phyloP scores from a whole-genome alignment of 371 early-diverging fungal genomes.

The Blakeslea trispora region DNA sequence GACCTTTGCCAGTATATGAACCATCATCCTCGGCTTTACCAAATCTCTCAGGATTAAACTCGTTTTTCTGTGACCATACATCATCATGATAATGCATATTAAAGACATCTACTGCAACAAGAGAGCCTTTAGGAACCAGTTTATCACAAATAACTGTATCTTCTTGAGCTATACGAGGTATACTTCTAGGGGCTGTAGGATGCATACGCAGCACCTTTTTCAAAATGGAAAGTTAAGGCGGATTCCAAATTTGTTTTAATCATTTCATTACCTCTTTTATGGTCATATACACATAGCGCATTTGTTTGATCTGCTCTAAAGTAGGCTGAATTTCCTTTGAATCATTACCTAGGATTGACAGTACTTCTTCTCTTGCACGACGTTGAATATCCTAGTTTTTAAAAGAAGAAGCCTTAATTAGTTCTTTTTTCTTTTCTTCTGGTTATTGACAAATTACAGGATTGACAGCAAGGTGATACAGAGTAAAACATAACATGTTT shows the following conservation, averaged over 20 bases:
- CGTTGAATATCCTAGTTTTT: constrained; percentile 8
- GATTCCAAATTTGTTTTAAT: too few species aligned
- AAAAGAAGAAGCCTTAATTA: too few species aligned
- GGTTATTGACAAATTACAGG: not conserved
- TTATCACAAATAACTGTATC: constrained; percentile 40
- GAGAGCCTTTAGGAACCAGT: constrained; percentile 45
- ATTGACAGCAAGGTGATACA: constrained; percentile 10
- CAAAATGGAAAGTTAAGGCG: not conserved
- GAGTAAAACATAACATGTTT: constrained; percentile 1
- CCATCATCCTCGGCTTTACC: constrained; percentile 1
- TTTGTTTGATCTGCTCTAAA: too few species aligned
- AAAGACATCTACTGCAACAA: constrained; percentile 40
- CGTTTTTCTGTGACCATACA: constrained; percentile 11
- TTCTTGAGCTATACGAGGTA: constrained; percentile 25
- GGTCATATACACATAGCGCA: too few species aligned
- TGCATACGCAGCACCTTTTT: constrained; percentile 14
- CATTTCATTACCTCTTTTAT: constrained; percentile 6
- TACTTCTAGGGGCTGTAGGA: not conserved
- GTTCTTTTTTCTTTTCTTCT: too few species aligned
- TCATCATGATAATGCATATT: constrained; percentile 30
- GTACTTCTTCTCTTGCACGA: constrained; percentile 4
- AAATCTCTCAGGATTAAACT: too few species aligned
- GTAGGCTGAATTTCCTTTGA: not conserved
- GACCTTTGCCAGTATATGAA: constrained; percentile 2
- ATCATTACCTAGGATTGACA: constrained; percentile 7